These are phyloP conservation scores for Haplosporangium sp. DNA, from an alignment of 371 early-diverging fungal genomes.

Conservation along the genomic window DNA sequence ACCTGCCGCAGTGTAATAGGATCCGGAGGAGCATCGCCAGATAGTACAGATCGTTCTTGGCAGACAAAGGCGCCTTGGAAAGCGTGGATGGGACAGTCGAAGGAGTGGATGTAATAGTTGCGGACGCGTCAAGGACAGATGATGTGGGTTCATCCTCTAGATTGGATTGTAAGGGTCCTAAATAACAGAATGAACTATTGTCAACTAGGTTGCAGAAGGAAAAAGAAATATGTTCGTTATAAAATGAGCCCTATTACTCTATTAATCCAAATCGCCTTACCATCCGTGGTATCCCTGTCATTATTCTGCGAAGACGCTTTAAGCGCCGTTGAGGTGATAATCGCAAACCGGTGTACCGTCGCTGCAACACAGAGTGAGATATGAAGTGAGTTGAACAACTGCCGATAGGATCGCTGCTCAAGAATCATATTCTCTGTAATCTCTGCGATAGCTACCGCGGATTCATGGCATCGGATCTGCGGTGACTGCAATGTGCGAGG, in stretches of 20 bases:
- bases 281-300: constrained; percentile 1
- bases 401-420: constrained; percentile 39
- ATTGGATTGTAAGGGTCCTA: too few species aligned
- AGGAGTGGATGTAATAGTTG: neutral
- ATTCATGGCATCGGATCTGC: constrained; percentile 35
- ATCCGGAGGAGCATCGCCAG: constrained; percentile 34
- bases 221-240: neutral
- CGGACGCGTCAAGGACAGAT: neutral
- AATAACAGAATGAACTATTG: neutral
- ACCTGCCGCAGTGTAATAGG: constrained; percentile 43
- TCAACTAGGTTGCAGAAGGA: neutral
- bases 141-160: too few species aligned
- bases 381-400: constrained; percentile 48
- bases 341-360: constrained; percentile 41
- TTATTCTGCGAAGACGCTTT: neutral
- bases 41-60: constrained; percentile 39
- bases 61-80: constrained; percentile 14
- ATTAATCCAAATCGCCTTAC: constrained; percentile 1
- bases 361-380: constrained; percentile 48
- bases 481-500: constrained; percentile 47
- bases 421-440: constrained; percentile 43
- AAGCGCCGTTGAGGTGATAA: constrained; percentile 15
- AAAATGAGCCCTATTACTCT: too few species aligned
- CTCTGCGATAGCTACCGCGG: constrained; percentile 44
- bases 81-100: constrained; percentile 19